phyloP scores from a whole-genome alignment of 1,284 basidiomycete genomes.

The Cutaneotrichosporon cavernicola region DNA sequence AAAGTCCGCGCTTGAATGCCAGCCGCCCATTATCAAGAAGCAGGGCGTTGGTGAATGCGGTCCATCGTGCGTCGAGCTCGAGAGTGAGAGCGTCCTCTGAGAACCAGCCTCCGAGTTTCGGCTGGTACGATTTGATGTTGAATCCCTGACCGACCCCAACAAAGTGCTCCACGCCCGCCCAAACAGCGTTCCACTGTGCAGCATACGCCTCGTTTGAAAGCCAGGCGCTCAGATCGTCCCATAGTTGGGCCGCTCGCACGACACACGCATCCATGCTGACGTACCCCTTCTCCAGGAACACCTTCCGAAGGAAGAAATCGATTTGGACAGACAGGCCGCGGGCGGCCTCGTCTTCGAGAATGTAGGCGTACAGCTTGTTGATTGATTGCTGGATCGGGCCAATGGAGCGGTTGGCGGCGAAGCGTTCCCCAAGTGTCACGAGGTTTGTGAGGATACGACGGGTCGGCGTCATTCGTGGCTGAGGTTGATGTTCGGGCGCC shows the following conservation, averaged over 20 bases:
- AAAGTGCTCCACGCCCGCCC: constrained; percentile 8
- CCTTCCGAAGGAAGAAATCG: constrained; percentile 12
- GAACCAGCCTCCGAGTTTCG: constrained; percentile 8
- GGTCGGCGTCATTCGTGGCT: constrained; percentile 8
- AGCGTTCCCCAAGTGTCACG: constrained; percentile 16
- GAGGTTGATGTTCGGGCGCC: neutral
- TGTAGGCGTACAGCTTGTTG: constrained; percentile 15
- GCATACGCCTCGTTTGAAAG: constrained; percentile 17
- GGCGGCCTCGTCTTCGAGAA: constrained; percentile 4
- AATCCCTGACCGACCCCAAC: constrained; percentile 4
- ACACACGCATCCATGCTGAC: constrained; percentile 10
- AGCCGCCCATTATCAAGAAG: constrained; percentile 9
- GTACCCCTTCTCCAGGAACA: constrained; percentile 16
- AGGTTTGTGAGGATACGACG: constrained; percentile 16
- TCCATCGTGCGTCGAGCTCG: constrained; percentile 6
- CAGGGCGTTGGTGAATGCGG: neutral
- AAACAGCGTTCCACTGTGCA: constrained; percentile 22
- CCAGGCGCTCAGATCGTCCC: constrained; percentile 5
- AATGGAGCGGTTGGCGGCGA: constrained; percentile 15
- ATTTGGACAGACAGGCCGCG: constrained; percentile 6
- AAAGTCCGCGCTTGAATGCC: constrained; percentile 14
- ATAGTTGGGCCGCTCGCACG: constrained; percentile 1
- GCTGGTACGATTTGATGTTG: neutral
- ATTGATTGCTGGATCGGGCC: constrained; percentile 17
- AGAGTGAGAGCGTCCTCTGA: constrained; percentile 19